Evolutionary conservation across 306 rosid genomes (phyloP).

Genomic region (Citrullus mucosospermus): DNA sequence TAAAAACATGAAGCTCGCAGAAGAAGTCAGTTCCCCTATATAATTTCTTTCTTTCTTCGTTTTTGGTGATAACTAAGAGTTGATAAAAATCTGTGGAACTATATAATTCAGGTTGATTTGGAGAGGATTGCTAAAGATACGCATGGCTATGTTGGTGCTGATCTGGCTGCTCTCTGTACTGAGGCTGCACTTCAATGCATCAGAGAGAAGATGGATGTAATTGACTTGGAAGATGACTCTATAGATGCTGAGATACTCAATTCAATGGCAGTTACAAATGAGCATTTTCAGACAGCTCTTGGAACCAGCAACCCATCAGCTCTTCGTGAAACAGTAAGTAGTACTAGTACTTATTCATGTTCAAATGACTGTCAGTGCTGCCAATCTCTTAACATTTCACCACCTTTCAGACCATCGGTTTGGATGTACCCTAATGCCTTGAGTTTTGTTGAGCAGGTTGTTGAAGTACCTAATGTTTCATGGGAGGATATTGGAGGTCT

Average conservation of each 20-base stretch:
- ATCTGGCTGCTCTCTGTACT: conserved; percentile 88
- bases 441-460: conserved; percentile 49
- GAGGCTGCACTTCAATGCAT: conserved; percentile 99
- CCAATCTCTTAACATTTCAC: neutral
- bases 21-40: conserved; percentile 45
- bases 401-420: neutral
- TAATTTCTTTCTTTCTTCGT: neutral
- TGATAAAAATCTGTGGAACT: neutral
- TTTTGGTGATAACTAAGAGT: neutral
- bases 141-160: conserved; percentile 96
- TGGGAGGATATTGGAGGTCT: conserved; percentile 99
- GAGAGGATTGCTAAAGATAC: conserved; percentile 85
- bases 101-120: conserved; percentile 59
- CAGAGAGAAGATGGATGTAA: conserved; percentile 93
- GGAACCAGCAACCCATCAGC: conserved; percentile 98
- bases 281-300: conserved; percentile 88
- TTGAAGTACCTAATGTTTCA: conserved; percentile 84
- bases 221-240: conserved; percentile 87
- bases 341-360: conserved; percentile 4
- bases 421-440: conserved; percentile 11
- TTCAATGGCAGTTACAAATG: conserved; percentile 97
- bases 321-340: conserved; percentile 86
- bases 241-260: conserved; percentile 93
- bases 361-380: neutral
- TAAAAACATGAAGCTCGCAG: conserved; percentile 93